phyloP scores from a whole-genome alignment of 1,284 basidiomycete species.

The Inonotus obliquus region DNA sequence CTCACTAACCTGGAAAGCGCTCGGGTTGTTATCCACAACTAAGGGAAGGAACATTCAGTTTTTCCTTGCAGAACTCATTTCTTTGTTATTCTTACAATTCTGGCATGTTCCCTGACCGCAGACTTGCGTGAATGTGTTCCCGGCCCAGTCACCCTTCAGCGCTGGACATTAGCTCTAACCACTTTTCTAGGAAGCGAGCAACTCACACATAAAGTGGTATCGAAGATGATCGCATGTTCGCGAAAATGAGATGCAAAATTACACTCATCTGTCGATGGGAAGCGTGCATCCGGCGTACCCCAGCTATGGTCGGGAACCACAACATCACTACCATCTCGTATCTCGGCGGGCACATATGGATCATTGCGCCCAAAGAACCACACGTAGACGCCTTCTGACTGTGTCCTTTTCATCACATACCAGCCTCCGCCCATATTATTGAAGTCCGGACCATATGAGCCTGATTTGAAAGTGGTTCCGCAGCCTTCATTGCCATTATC shows the following conservation, averaged over 20 bases:
- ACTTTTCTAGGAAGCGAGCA: not conserved
- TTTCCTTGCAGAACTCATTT: not conserved
- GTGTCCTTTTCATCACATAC: slow-evolving; percentile 24
- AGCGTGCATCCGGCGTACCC: slow-evolving; percentile 27
- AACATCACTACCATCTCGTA: slow-evolving; percentile 21
- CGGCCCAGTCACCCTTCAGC: slow-evolving; percentile 24
- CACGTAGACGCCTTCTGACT: slow-evolving; percentile 25
- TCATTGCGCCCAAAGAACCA: slow-evolving; percentile 30
- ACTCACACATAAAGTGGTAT: slow-evolving; percentile 23
- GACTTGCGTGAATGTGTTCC: slow-evolving; percentile 18
- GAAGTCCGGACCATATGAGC: slow-evolving; percentile 28
- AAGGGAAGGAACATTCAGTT: not conserved
- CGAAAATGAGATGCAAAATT: slow-evolving; percentile 23
- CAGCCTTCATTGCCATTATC: slow-evolving; percentile 35
- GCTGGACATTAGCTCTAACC: not conserved
- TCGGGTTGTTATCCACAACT: slow-evolving; percentile 32
- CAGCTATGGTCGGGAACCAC: slow-evolving; percentile 24
- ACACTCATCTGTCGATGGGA: slow-evolving; percentile 26
- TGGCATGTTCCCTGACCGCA: slow-evolving; percentile 21
- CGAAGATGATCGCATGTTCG: slow-evolving; percentile 25
- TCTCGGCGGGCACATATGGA: slow-evolving; percentile 25
- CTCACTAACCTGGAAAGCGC: slow-evolving; percentile 25
- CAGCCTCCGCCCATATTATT: slow-evolving; percentile 30
- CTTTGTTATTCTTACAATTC: slow-evolving; percentile 20
- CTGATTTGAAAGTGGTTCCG: slow-evolving; percentile 29